Conservation (phyloP, 2,329 filamentous ascomycete genomes). For the Diplodia scrobiculata region DNA sequence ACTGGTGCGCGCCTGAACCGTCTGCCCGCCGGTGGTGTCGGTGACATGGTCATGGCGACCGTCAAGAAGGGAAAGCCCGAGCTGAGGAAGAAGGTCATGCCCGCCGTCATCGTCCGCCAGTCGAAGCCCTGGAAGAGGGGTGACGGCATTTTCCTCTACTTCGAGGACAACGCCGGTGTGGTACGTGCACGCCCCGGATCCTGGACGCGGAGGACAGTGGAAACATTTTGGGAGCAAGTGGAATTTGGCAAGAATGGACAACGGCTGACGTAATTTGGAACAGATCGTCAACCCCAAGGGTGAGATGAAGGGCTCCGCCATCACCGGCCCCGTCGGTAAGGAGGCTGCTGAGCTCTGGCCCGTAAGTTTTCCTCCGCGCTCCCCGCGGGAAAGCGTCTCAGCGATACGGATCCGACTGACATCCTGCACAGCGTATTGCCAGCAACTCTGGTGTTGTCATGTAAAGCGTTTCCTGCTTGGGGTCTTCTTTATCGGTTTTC, state of each 20-base stretch:
- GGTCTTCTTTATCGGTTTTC: constrained; percentile 29
- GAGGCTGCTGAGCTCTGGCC: constrained; percentile 99
- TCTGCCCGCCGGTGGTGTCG: constrained; percentile 94
- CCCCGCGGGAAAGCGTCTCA: not conserved
- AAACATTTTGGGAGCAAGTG: not conserved
- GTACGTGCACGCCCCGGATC: constrained; percentile 59
- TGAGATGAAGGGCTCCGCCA: constrained; percentile 99
- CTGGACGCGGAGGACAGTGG: not conserved
- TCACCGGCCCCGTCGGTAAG: constrained; percentile 98
- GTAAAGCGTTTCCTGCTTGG: constrained; percentile 60
- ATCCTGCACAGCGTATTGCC: constrained; percentile 78
- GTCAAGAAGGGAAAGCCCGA: constrained; percentile 99
- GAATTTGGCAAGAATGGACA: constrained; percentile 9
- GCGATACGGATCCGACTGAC: constrained; percentile 38
- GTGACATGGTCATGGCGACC: constrained; percentile 99
- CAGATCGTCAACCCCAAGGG: constrained; percentile 99
- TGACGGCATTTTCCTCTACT: constrained; percentile 99
- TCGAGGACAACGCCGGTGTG: constrained; percentile 99
- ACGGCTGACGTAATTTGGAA: constrained; percentile 31
- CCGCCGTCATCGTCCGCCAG: constrained; percentile 97
- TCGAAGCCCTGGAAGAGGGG: constrained; percentile 99
- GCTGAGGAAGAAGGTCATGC: constrained; percentile 99
- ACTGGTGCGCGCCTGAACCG: constrained; percentile 97
- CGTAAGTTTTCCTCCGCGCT: constrained; percentile 59
- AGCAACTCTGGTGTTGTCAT: constrained; percentile 99